Evolutionary conservation across 331 rosid species (phyloP).

Genomic region (Cydonia oblonga): DNA sequence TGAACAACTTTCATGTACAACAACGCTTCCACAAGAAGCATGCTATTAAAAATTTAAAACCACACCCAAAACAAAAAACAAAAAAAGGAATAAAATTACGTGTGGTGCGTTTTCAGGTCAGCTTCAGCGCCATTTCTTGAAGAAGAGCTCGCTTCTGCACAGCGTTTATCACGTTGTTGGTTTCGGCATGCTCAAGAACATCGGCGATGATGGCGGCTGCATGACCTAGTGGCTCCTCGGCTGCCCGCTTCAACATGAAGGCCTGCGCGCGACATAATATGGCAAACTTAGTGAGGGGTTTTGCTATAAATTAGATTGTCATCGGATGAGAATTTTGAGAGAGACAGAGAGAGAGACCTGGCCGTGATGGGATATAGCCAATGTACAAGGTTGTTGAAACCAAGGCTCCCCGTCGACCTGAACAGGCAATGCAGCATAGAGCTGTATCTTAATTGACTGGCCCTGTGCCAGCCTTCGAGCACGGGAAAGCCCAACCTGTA

Average conservation of each 20-base stretch:
- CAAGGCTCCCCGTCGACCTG: conserved; percentile 99
- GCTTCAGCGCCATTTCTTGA: conserved; percentile 83
- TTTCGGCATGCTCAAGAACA: conserved; percentile 85
- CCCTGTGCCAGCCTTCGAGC: conserved; percentile 99
- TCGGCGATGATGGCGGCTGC: conserved; percentile 84
- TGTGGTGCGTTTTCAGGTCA: conserved; percentile 29
- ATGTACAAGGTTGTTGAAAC: conserved; percentile 70
- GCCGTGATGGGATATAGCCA: conserved; percentile 79
- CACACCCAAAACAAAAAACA: neutral
- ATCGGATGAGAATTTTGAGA: neutral
- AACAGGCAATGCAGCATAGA: conserved; percentile 71
- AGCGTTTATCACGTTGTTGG: conserved; percentile 65
- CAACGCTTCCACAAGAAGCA: conserved; percentile 18
- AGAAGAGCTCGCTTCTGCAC: conserved; percentile 81
- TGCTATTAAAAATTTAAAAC: neutral
- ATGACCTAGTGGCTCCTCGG: conserved; percentile 94
- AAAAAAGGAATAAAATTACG: neutral
- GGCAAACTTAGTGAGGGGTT: neutral
- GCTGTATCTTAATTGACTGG: conserved; percentile 69
- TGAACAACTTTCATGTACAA: conserved; percentile 30
- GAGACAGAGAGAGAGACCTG: conserved; percentile 40
- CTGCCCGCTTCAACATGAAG: conserved; percentile 77
- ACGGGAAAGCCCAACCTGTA: conserved; percentile 94
- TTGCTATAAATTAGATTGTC: neutral
- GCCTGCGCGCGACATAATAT: conserved; percentile 35